These are phyloP conservation scores for Marasmius oreades DNA, from an alignment of 1,284 basidiomycete species.

Conservation along the genomic window DNA sequence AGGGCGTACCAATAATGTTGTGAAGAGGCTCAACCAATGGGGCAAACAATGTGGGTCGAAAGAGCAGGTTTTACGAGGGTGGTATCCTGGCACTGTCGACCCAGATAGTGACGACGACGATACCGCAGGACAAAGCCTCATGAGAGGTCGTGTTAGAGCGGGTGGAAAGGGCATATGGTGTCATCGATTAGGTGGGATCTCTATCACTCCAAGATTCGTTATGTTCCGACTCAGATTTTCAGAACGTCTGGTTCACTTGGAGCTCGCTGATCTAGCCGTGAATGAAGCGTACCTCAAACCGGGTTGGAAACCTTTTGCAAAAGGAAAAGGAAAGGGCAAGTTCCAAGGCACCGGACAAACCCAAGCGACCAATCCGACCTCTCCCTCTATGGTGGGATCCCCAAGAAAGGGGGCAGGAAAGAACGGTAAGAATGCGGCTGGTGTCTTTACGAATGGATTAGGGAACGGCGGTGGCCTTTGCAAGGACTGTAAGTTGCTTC, in stretches of 20 bases:
- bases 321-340: slow-evolving; percentile 15
- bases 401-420: slow-evolving; percentile 11
- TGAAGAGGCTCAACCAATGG: slow-evolving; percentile 65
- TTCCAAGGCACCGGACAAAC: not conserved
- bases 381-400: not conserved
- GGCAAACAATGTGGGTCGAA: slow-evolving; percentile 50
- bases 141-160: slow-evolving; percentile 22
- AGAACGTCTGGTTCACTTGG: slow-evolving; percentile 74
- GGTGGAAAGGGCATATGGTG: slow-evolving; percentile 31
- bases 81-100: slow-evolving; percentile 19
- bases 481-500: slow-evolving; percentile 19
- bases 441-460: slow-evolving; percentile 13
- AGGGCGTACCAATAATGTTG: slow-evolving; percentile 49
- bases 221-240: slow-evolving; percentile 14
- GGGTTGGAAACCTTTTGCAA: slow-evolving; percentile 31
- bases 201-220: not conserved
- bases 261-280: slow-evolving; percentile 62
- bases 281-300: slow-evolving; percentile 57
- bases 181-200: slow-evolving; percentile 26
- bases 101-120: slow-evolving; percentile 15
- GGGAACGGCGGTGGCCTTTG: slow-evolving; percentile 17
- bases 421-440: not conserved
- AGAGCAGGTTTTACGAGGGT: slow-evolving; percentile 24
- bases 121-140: slow-evolving; percentile 14
- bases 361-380: not conserved